Evolutionary conservation across 2,329 filamentous ascomycete species (phyloP).

Genomic region (Ceratocystis huliohia): DNA sequence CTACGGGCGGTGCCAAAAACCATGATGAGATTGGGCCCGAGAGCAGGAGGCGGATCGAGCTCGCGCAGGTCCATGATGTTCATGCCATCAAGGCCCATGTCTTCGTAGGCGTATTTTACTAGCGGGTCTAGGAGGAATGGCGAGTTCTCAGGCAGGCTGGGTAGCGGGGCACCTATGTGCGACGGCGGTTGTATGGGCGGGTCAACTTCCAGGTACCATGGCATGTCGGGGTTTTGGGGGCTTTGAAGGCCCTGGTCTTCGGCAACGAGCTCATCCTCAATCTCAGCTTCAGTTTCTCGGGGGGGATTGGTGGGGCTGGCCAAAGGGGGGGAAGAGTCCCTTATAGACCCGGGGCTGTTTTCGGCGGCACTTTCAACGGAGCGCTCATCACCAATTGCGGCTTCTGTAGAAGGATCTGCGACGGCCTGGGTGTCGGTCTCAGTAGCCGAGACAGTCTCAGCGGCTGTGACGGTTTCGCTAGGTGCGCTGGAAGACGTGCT

Average conservation of each 20-base stretch:
- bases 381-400: not conserved
- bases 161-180: conserved; percentile 37
- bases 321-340: too few species aligned
- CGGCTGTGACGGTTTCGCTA: not conserved
- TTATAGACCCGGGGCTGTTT: not conserved
- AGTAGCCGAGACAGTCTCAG: not conserved
- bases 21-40: conserved; percentile 86
- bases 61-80: conserved; percentile 68
- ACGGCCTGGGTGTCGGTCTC: not conserved
- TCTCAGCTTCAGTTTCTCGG: conserved; percentile 12
- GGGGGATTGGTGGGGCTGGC: not conserved
- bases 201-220: conserved; percentile 81
- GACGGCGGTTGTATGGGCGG: conserved; percentile 40
- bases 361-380: not conserved
- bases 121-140: conserved; percentile 61
- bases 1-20: conserved; percentile 81
- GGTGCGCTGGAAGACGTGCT: too few species aligned
- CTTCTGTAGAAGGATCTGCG: not conserved
- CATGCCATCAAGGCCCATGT: conserved; percentile 76
- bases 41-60: conserved; percentile 72
- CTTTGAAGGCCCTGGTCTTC: conserved; percentile 22
- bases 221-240: conserved; percentile 32
- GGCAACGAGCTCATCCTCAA: conserved; percentile 14
- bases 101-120: conserved; percentile 65
- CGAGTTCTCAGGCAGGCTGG: conserved; percentile 49